A percentile compares a stretch with the other conserved stretches of the same genome.
These are phyloP conservation scores for Claviceps citrina DNA, from an alignment of 2,329 filamentous ascomycete genomes.

Conservation along the genomic window DNA sequence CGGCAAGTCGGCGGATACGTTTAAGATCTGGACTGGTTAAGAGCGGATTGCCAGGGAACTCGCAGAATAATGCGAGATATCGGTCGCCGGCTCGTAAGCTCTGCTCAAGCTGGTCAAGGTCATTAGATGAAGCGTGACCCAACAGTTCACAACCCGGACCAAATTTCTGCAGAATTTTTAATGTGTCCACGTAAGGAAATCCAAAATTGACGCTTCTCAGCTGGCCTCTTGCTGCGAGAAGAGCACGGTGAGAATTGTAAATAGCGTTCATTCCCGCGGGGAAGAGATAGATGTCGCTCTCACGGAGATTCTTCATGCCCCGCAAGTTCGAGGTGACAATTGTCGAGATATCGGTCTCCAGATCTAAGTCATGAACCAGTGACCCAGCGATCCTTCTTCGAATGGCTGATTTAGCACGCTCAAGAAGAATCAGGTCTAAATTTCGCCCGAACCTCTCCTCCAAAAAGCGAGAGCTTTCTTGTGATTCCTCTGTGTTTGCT, in stretches of 20 bases:
- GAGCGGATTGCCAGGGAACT: conserved; percentile 88
- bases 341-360: conserved; percentile 12
- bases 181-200: conserved; percentile 94
- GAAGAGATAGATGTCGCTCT: conserved; percentile 79
- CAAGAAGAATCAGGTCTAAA: conserved; percentile 61
- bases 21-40: conserved; percentile 69
- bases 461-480: conserved; percentile 67
- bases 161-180: conserved; percentile 91
- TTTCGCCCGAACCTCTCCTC: conserved; percentile 93
- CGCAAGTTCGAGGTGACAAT: conserved; percentile 28
- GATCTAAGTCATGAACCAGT: conserved; percentile 54
- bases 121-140: conserved; percentile 58
- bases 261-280: conserved; percentile 92
- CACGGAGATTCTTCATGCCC: conserved; percentile 50
- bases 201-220: conserved; percentile 77
- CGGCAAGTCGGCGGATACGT: conserved; percentile 66
- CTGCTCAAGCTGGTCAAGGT: conserved; percentile 69
- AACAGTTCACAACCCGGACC: conserved; percentile 82
- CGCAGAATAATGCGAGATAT: conserved; percentile 76
- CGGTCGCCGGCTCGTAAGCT: conserved; percentile 57
- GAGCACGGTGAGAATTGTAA: conserved; percentile 66
- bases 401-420: conserved; percentile 74
- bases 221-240: conserved; percentile 48
- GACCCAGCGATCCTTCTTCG: conserved; percentile 77
- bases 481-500: conserved; percentile 21